Conservation (phyloP, 805 yeast species). For the Lachancea lanzarotensis region DNA sequence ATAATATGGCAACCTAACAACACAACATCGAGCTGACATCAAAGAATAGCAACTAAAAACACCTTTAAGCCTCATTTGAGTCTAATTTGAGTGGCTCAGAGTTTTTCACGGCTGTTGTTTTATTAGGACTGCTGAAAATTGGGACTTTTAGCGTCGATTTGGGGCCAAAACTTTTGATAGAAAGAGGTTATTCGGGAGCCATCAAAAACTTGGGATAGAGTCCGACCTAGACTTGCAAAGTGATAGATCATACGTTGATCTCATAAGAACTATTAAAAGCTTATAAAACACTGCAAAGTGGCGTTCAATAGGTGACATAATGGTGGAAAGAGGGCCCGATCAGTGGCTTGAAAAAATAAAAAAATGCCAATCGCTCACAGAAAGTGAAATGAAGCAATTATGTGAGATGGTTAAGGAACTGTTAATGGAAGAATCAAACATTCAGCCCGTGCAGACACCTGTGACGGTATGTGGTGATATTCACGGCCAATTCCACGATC, state of each 20-base stretch:
- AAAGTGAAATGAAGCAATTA: conserved; percentile 89
- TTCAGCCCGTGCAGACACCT: conserved; percentile 89
- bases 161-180: conserved; percentile 1
- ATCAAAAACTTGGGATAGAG: too few relatives aligned
- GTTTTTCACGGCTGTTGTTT: too few relatives aligned
- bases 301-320: conserved; percentile 13
- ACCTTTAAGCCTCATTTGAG: not conserved
- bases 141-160: not conserved
- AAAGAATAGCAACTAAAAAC: not conserved
- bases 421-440: conserved; percentile 91
- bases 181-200: not conserved
- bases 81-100: not conserved
- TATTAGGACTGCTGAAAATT: not conserved
- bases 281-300: not conserved
- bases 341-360: conserved; percentile 93
- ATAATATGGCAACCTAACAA: not conserved
- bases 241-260: too few relatives aligned
- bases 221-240: too few relatives aligned
- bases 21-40: not conserved
- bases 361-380: conserved; percentile 82
- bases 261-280: not conserved
- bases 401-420: conserved; percentile 94
- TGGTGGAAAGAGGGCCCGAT: conserved; percentile 82
- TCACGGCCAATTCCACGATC: conserved; percentile 96
- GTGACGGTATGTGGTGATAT: conserved; percentile 97